phyloP scores from a whole-genome alignment of 129 eudicot species.

The Pittosporum tobira region DNA sequence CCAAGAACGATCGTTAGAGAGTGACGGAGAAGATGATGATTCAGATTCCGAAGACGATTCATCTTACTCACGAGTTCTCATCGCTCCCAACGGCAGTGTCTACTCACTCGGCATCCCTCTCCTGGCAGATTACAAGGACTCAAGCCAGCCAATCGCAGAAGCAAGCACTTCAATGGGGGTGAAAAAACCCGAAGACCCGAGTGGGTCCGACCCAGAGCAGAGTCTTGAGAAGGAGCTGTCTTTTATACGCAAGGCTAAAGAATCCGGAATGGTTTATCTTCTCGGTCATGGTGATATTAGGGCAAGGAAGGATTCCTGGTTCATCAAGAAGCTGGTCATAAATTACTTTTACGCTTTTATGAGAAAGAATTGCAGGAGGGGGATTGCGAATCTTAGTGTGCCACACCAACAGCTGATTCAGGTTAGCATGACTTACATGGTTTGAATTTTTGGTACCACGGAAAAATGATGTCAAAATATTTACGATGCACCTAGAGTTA shows the following conservation, averaged over 20 bases:
- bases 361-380: conserved; percentile 84
- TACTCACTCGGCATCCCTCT: conserved; percentile 79
- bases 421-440: conserved; percentile 92
- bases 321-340: conserved; percentile 68
- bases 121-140: conserved; percentile 35
- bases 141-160: conserved; percentile 31
- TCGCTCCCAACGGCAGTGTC: conserved; percentile 61
- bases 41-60: conserved; percentile 45
- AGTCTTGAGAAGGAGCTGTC: conserved; percentile 82
- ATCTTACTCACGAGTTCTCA: conserved; percentile 36
- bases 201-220: conserved; percentile 42
- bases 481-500: not conserved
- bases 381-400: conserved; percentile 83
- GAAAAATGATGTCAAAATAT: not conserved
- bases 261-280: conserved; percentile 92
- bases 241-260: conserved; percentile 75
- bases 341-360: conserved; percentile 86
- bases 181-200: conserved; percentile 25
- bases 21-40: conserved; percentile 65
- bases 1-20: conserved; percentile 82
- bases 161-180: conserved; percentile 50
- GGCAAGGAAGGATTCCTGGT: conserved; percentile 94
- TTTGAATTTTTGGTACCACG: conserved; percentile 29
- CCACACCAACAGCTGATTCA: conserved; percentile 85
- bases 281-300: conserved; percentile 91